Conservation (phyloP, 768 basidiomycete species). For the Mycena kentingensis region DNA sequence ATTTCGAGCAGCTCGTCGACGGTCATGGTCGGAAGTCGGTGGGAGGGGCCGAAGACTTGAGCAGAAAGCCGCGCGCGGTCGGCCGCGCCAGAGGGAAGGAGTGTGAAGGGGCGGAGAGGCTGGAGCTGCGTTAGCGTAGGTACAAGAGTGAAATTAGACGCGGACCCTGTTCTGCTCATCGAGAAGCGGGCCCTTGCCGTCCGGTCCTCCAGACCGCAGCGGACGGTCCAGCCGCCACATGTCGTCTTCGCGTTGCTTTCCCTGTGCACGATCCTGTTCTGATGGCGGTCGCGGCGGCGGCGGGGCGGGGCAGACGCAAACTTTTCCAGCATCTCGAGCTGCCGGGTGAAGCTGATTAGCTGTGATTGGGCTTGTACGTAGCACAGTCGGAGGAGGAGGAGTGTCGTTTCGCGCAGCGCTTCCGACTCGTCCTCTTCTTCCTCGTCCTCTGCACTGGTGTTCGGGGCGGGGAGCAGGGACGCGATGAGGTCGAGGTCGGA, state of each 20-base stretch:
- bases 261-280: constrained; percentile 41
- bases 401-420: constrained; percentile 61
- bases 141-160: not conserved
- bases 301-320: constrained; percentile 48
- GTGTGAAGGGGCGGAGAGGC: constrained; percentile 91
- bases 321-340: constrained; percentile 64
- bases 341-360: constrained; percentile 68
- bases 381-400: constrained; percentile 73
- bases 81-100: constrained; percentile 70
- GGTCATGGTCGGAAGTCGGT: constrained; percentile 91
- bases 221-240: constrained; percentile 77
- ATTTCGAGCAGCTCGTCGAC: constrained; percentile 93
- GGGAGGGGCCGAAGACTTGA: constrained; percentile 82
- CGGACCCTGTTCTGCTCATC: constrained; percentile 77
- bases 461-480: constrained; percentile 62
- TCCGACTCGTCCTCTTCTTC: constrained; percentile 57
- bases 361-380: constrained; percentile 72
- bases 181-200: constrained; percentile 64
- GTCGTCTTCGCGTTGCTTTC: constrained; percentile 47
- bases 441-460: constrained; percentile 27
- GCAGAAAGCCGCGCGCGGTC: constrained; percentile 73
- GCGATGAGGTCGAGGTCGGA: constrained; percentile 66
- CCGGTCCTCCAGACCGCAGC: constrained; percentile 41
- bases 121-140: constrained; percentile 38
- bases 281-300: constrained; percentile 22